Conservation (phyloP, 352 stramenopile species). For the Globisporangium apiculatum region DNA sequence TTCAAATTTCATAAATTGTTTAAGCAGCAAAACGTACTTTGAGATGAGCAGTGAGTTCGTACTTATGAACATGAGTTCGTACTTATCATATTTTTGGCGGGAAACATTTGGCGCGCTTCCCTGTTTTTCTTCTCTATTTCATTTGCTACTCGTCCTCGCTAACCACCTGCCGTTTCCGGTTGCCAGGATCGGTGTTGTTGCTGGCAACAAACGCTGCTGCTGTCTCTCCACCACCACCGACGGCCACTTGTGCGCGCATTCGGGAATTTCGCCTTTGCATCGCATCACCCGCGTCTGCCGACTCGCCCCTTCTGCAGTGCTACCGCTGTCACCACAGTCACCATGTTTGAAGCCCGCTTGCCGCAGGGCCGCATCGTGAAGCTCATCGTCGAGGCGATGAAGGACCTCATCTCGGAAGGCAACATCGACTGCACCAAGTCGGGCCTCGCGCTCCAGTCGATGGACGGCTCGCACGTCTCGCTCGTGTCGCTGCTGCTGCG, state of each 20-base stretch:
- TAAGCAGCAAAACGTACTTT: no score
- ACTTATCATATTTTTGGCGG: no score
- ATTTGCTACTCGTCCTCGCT: no score
- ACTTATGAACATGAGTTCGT: no score
- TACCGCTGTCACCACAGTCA: constrained; percentile 19
- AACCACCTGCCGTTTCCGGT: background rate
- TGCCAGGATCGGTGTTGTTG: background rate
- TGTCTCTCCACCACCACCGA: background rate
- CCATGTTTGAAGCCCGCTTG: constrained; percentile 99
- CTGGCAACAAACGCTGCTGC: background rate
- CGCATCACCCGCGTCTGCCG: background rate
- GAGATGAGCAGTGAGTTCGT: no score
- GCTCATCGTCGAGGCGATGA: constrained; percentile 99
- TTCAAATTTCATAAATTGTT: no score
- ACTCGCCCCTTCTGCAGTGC: constrained; percentile 4
- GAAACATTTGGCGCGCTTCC: no score
- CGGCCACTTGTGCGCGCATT: no score
- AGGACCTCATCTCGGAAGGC: constrained; percentile 98
- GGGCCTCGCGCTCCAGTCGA: constrained; percentile 93
- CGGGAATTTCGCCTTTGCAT: background rate
- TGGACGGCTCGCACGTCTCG: constrained; percentile 99
- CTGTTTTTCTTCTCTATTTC: no score
- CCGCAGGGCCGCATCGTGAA: constrained; percentile 96
- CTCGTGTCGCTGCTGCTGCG: constrained; percentile 94
- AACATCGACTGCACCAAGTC: constrained; percentile 96